Evolutionary conservation across 257 asterid species (phyloP), one percentile per base, ranked within the genome.

Genomic region (Asclepias syriaca): DNA sequence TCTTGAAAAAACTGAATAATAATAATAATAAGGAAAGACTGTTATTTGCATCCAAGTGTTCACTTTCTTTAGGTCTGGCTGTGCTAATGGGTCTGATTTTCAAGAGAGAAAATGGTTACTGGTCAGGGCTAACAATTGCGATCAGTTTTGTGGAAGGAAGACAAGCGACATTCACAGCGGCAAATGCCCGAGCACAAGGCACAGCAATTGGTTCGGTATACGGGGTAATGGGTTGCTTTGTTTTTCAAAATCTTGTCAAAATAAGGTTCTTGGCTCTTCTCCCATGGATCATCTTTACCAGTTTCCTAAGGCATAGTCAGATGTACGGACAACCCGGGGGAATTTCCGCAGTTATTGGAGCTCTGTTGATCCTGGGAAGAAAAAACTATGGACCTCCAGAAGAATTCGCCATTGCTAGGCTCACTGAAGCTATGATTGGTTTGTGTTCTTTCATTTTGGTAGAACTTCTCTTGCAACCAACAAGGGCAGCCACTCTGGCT

Each of bases 121-220:
- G 97, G 97, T 81, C 95, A 0, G 96, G 96, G n/a, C 88, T 91
- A 40, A 71, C 87, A 12, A 80, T 89, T 22, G 96, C 96, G 60
- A 86, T 87, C 82, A 82, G 95, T 74, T 82, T 87, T 56, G 89
- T 79, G 3, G 60, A 73, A 0, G 88, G 92, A 32, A 82, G 78
- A 77, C 93, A 88, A 45, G 85, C 96, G 43, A 75, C 85, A 50
- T 81, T 92, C 71, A 87, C 90, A 19, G 40, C 79, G 11, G 89
- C 96, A 29, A 92, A 92, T 74, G 79, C 87, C 12, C 82, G 97
- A 51, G 93, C 82, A 71, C 95, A 87, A 75, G 97, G 96, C 60
- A 85, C 97, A 2, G 96, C 96, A 7, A 64, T 89, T 34, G 97
- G 96, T 64, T 88, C 95, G 3, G 93, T 84, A 2, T 89, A 87